These are phyloP conservation scores for Saturnispora galanensis DNA, from an alignment of 805 yeast genomes.

Conservation along the genomic window DNA sequence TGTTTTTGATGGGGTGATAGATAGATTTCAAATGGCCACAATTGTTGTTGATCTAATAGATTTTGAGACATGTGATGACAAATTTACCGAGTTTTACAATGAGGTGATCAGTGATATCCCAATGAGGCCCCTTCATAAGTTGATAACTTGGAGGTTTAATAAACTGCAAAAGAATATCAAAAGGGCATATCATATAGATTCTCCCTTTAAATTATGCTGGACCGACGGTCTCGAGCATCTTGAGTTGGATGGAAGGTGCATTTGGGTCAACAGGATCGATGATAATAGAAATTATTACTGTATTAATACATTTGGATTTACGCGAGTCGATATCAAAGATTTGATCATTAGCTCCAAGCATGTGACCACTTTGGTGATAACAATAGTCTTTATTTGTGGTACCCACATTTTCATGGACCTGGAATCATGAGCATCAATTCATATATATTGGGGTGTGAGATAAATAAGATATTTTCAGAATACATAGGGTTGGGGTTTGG, in stretches of 20 bases:
- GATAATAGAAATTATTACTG: constrained; percentile 5
- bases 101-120: neutral
- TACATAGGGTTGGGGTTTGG: too few species aligned
- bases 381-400: constrained; percentile 7
- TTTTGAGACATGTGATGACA: neutral
- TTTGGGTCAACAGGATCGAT: constrained; percentile 7
- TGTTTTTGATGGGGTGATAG: constrained; percentile 2
- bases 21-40: constrained; percentile 1
- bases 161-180: neutral
- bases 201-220: constrained; percentile 3
- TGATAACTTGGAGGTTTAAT: constrained; percentile 3
- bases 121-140: constrained; percentile 1
- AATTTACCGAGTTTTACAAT: constrained; percentile 1
- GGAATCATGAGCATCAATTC: neutral
- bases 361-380: constrained; percentile 3
- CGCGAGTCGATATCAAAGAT: constrained; percentile 1
- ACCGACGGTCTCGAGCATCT: neutral
- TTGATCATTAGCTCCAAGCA: constrained; percentile 4
- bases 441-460: too few species aligned
- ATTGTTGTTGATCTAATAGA: constrained; percentile 3
- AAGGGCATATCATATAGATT: neutral
- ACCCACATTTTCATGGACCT: constrained; percentile 3
- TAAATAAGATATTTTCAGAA: too few species aligned
- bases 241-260: neutral
- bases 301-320: constrained; percentile 5